Evolutionary conservation across 2,329 filamentous ascomycete genomes (phyloP).

Genomic region (Aspergillus sergii): DNA sequence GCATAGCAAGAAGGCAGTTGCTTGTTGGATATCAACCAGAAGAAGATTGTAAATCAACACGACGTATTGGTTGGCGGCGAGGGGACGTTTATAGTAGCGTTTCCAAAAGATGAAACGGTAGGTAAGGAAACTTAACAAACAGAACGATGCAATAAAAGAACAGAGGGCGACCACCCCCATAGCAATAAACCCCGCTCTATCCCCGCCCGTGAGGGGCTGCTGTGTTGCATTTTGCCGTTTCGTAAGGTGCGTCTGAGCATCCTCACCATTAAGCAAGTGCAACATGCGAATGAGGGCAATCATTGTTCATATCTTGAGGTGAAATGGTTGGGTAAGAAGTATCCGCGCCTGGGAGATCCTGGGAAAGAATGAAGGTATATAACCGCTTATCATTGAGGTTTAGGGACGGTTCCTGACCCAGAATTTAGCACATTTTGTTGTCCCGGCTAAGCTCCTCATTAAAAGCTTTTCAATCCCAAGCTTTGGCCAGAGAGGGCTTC

Average conservation of each 20-base stretch:
- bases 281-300: constrained; percentile 4
- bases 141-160: constrained; percentile 34
- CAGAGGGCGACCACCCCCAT: constrained; percentile 49
- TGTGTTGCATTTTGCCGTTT: not conserved
- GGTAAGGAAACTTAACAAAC: constrained; percentile 50
- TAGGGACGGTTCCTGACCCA: constrained; percentile 1
- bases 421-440: not conserved
- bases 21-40: constrained; percentile 54
- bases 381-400: not conserved
- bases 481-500: not conserved
- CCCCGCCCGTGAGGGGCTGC: constrained; percentile 21
- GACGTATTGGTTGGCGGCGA: constrained; percentile 56
- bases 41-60: constrained; percentile 56
- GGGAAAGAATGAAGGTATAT: not conserved
- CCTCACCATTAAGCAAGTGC: constrained; percentile 4
- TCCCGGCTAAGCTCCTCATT: not conserved
- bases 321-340: not conserved
- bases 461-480: constrained; percentile 4
- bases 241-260: constrained; percentile 1
- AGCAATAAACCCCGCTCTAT: constrained; percentile 49
- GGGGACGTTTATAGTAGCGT: constrained; percentile 49
- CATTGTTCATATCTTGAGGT: constrained; percentile 7
- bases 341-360: not conserved
- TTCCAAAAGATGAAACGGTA: constrained; percentile 54
- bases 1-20: constrained; percentile 48